Conservation (phyloP, 176 grass and related monocot species). For the Zea mays region Zm-B73-REFERENCE-NAM-5.0 NC_050096.1:64023501-64024000, state of each 20-base stretch:
- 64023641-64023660: not conserved
- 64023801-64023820: not conserved
- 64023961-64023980: not conserved
- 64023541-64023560: slow-evolving; percentile 11
- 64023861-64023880: not conserved
- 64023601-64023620: not conserved
- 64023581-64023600: not conserved
- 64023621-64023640: not conserved
- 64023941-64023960: not conserved
- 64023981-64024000: not conserved
- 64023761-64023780: not conserved
- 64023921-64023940: not conserved
- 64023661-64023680: not conserved
- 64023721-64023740: not conserved
- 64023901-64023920: not conserved
- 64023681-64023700: slow-evolving; percentile 7
- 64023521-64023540: not conserved
- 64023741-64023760: not conserved
- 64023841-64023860: not conserved
- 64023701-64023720: not conserved
- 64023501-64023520: slow-evolving; percentile 26
- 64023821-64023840: not conserved
- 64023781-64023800: not conserved
- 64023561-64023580: not conserved
- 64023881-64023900: not conserved